Conservation (phyloP, 2,329 filamentous ascomycete genomes). For the Calonectria leucothoes region DNA sequence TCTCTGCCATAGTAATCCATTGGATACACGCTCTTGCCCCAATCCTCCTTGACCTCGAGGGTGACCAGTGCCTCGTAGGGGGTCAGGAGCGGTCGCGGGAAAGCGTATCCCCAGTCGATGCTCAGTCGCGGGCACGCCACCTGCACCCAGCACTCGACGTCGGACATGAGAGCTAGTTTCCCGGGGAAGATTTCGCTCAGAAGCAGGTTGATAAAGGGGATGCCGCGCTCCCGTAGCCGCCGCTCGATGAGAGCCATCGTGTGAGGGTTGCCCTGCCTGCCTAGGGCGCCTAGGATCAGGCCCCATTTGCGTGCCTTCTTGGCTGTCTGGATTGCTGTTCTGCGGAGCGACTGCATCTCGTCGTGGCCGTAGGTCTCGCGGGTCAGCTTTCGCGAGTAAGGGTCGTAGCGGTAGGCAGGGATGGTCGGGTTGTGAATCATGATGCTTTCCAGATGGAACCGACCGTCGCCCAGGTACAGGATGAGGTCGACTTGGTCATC, state of each 20-base stretch:
- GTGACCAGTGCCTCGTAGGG: constrained; percentile 95
- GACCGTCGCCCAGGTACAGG: constrained; percentile 89
- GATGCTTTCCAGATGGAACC: constrained; percentile 96
- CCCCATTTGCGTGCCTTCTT: constrained; percentile 89
- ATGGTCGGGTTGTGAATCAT: constrained; percentile 98
- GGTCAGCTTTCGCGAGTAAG: constrained; percentile 91
- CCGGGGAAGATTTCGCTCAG: constrained; percentile 97
- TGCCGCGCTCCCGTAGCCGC: constrained; percentile 75
- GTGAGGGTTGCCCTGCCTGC: constrained; percentile 94
- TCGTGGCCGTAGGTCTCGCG: constrained; percentile 92
- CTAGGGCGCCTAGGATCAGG: constrained; percentile 90
- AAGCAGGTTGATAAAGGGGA: constrained; percentile 86
- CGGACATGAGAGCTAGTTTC: constrained; percentile 91
- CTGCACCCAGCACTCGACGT: constrained; percentile 98
- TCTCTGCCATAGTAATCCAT: constrained; percentile 99
- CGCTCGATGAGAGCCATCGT: constrained; percentile 89
- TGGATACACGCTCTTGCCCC: constrained; percentile 83
- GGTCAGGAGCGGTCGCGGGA: constrained; percentile 86
- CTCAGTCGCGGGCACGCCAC: constrained; percentile 96
- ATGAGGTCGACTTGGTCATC: constrained; percentile 77
- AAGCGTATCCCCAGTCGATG: constrained; percentile 99
- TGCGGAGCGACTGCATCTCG: constrained; percentile 86
- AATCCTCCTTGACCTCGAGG: constrained; percentile 82
- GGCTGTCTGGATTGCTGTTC: constrained; percentile 80
- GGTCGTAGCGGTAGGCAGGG: constrained; percentile 95